These are phyloP conservation scores for Sporisorium exsertum DNA, from an alignment of 1,284 basidiomycete genomes.

Conservation along the genomic window DNA sequence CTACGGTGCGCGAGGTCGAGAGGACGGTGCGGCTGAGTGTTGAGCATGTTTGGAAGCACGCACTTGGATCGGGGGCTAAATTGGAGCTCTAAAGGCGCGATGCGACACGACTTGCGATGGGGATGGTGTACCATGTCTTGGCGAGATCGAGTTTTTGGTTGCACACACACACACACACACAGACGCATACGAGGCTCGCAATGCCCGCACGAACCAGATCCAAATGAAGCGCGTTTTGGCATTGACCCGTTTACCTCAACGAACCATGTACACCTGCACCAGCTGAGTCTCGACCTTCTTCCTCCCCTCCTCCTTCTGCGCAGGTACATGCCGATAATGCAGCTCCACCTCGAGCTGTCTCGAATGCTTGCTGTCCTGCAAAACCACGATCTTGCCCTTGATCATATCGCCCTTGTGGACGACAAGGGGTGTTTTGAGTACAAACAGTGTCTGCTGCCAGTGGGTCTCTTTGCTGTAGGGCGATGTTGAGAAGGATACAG, in stretches of 20 bases:
- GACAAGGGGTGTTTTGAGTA: constrained; percentile 82
- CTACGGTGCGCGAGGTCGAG: constrained; percentile 18
- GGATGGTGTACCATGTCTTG: too few relatives aligned
- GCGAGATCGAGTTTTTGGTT: neutral
- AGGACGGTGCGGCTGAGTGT: constrained; percentile 19
- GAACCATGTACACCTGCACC: constrained; percentile 83
- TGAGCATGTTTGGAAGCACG: constrained; percentile 25
- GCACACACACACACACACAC: neutral
- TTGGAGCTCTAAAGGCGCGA: constrained; percentile 66
- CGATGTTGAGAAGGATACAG: constrained; percentile 89
- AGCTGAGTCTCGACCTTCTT: constrained; percentile 57
- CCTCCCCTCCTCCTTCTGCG: neutral
- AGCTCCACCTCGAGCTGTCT: constrained; percentile 93
- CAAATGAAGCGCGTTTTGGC: too few relatives aligned
- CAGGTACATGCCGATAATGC: constrained; percentile 74
- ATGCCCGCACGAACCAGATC: too few relatives aligned
- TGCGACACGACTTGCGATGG: too few relatives aligned
- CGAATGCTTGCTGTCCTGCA: constrained; percentile 83
- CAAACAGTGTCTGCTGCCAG: constrained; percentile 95
- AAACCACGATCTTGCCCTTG: constrained; percentile 82
- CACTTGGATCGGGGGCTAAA: constrained; percentile 6
- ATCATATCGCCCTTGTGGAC: constrained; percentile 83
- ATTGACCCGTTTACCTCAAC: constrained; percentile 54
- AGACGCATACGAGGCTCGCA: neutral
- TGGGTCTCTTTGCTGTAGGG: constrained; percentile 89